Conservation (phyloP, 345 rosid genomes). For the Angophora floribunda region DNA sequence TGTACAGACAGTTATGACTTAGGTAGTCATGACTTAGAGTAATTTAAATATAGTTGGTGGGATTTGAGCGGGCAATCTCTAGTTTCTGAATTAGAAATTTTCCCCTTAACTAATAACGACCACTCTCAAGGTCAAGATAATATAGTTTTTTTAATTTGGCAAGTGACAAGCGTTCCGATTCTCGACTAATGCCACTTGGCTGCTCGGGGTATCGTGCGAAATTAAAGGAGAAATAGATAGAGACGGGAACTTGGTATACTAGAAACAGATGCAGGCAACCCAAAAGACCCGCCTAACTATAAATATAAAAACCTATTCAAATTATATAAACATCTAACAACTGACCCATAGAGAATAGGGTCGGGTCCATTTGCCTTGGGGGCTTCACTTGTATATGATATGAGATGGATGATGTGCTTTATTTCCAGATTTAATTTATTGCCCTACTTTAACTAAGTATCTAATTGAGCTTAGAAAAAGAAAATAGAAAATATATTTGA, state of each 20-base stretch:
- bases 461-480: not conserved
- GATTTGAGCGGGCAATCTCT: not conserved
- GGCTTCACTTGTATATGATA: not conserved
- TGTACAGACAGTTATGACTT: accelerated
- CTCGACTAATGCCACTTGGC: not conserved
- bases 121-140: not conserved
- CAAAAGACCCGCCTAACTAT: not conserved
- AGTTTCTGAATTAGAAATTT: not conserved
- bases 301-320: not conserved
- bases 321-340: not conserved
- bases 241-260: not conserved
- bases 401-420: not conserved
- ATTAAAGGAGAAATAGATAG: not conserved
- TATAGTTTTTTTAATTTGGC: not conserved
- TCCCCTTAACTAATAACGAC: not conserved
- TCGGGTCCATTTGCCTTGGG: not conserved
- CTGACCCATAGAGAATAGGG: not conserved
- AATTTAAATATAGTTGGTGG: not conserved
- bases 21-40: not conserved
- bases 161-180: not conserved
- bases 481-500: not conserved
- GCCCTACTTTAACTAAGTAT: not conserved
- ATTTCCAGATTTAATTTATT: not conserved
- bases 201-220: not conserved
- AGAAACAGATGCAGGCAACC: not conserved